A percentile compares a stretch with the other conserved stretches of the same genome.
phyloP scores from a whole-genome alignment of 257 asterid genomes.

The Capsicum rhomboideum region DNA sequence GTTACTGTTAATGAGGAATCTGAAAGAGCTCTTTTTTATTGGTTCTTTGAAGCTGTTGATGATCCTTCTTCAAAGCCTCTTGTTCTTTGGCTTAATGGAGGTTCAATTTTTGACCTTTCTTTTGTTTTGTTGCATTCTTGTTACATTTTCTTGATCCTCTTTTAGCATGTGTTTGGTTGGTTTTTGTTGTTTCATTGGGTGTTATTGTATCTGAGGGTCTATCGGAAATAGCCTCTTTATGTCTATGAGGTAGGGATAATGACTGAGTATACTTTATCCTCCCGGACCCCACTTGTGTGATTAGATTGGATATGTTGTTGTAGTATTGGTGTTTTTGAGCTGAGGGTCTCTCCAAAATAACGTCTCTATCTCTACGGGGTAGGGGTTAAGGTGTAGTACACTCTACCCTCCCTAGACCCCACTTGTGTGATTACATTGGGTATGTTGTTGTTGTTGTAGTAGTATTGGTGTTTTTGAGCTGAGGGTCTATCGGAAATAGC shows the following conservation, averaged over 20 bases:
- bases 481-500: no score
- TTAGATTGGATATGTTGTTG: no score
- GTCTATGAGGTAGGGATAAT: no score
- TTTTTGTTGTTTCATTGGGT: background rate
- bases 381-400: no score
- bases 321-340: no score
- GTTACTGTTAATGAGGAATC: conserved; percentile 59
- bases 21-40: conserved; percentile 72
- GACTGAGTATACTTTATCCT: background rate
- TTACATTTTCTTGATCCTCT: background rate
- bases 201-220: no score
- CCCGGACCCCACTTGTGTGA: no score
- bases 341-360: no score
- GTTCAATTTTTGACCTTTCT: conserved; percentile 17
- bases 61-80: conserved; percentile 86
- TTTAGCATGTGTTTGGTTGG: background rate
- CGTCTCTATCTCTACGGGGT: no score
- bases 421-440: background rate
- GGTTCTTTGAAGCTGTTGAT: conserved; percentile 91
- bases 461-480: no score
- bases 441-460: background rate
- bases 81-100: conserved; percentile 99
- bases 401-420: background rate
- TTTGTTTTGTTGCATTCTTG: background rate
- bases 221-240: no score